Evolutionary conservation across 1,284 basidiomycete genomes (phyloP).

Genomic region (Sphaerobolus stellatus): DNA sequence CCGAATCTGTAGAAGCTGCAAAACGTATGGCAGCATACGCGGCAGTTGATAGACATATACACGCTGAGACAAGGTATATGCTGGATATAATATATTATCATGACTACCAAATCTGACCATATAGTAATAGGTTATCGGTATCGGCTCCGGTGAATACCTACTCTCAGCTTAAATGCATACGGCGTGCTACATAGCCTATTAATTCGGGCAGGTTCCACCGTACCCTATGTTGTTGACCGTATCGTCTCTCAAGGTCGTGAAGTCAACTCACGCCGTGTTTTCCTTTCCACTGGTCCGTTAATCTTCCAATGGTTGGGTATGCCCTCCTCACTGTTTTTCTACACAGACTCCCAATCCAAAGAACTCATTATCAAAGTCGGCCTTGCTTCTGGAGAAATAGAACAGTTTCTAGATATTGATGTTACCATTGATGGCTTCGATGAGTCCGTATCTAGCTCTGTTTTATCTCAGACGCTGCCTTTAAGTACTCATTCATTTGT

Average conservation of each 20-base stretch:
- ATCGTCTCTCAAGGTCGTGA: conserved; percentile 83
- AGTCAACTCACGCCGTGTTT: conserved; percentile 79
- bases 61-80: conserved; percentile 78
- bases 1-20: conserved; percentile 71
- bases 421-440: conserved; percentile 98
- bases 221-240: conserved; percentile 95
- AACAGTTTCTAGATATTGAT: conserved; percentile 87
- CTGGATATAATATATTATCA: too few relatives aligned
- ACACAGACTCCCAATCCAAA: conserved; percentile 95
- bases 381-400: conserved; percentile 87
- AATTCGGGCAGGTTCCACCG: conserved; percentile 93
- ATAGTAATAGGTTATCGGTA: conserved; percentile 73
- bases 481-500: neutral
- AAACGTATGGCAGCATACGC: conserved; percentile 93
- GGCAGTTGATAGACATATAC: conserved; percentile 90
- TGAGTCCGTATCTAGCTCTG: conserved; percentile 67
- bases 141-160: conserved; percentile 67
- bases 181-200: neutral
- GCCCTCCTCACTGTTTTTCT: neutral
- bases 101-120: conserved; percentile 4
- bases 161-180: neutral
- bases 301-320: neutral
- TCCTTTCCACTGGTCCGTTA: conserved; percentile 80
- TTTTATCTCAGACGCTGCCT: neutral
- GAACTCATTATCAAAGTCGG: conserved; percentile 86